These are phyloP conservation scores for Amanita phalloides DNA, from an alignment of 768 basidiomycete species.

Conservation along the genomic window DNA sequence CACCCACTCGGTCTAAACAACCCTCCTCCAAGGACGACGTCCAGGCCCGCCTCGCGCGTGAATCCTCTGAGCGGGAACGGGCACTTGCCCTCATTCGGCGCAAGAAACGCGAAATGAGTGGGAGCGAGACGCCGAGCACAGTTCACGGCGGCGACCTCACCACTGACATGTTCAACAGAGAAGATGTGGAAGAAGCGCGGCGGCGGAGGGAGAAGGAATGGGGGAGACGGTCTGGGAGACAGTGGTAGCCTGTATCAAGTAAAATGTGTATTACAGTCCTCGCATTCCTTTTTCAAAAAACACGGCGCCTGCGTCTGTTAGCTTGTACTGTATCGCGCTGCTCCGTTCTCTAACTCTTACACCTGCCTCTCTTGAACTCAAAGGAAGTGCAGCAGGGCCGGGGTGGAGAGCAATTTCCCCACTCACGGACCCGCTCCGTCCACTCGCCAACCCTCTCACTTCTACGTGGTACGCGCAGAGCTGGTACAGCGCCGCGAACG, in stretches of 20 bases:
- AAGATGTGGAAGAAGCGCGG: conserved; percentile 66
- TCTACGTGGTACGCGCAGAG: conserved; percentile 63
- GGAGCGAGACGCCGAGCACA: conserved; percentile 63
- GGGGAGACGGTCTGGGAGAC: conserved; percentile 21
- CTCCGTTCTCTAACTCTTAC: conserved; percentile 38
- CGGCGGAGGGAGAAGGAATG: conserved; percentile 24
- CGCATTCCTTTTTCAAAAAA: conserved; percentile 72
- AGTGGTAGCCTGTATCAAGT: too few relatives aligned
- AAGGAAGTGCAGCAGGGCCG: conserved; percentile 27
- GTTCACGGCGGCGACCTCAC: conserved; percentile 48
- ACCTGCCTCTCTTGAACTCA: conserved; percentile 1
- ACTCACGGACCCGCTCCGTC: conserved; percentile 66
- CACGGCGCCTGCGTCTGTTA: conserved; percentile 51
- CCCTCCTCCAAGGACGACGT: conserved; percentile 8
- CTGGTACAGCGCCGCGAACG: conserved; percentile 50
- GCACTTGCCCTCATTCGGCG: conserved; percentile 62
- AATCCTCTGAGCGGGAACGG: conserved; percentile 65
- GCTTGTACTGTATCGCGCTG: conserved; percentile 56
- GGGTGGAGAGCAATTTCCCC: conserved; percentile 67
- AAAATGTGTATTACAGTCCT: conserved; percentile 27
- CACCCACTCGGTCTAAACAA: conserved; percentile 8
- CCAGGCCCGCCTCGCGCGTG: conserved; percentile 54
- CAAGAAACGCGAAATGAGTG: conserved; percentile 52
- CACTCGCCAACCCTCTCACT: conserved; percentile 60
- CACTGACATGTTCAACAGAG: conserved; percentile 58